Base-by-base conservation (phyloP, 2,329 filamentous ascomycete genomes). In the Xylariaceae sp. region DNA sequence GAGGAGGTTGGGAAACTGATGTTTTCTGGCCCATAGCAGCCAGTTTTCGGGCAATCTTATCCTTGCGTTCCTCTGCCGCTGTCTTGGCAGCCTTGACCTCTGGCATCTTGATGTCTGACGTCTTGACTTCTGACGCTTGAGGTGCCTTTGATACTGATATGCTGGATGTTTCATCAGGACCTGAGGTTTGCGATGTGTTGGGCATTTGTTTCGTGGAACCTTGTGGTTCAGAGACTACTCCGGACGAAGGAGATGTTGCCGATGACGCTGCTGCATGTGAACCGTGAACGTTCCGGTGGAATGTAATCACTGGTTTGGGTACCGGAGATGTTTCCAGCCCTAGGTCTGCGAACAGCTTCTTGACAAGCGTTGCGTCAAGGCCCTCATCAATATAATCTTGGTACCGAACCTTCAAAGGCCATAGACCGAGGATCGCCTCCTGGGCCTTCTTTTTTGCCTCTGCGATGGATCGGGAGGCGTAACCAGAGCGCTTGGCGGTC, bases 371-470 rank as follows among this genome's bases (percentile, higher is more conserved):
- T 22, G 72, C 66, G 45, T 88, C 73, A 26, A 90, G 69, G 1
- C 85, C 83, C 55, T 90, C 83, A 9, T 77, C 68, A 10, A 89
- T 64, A 36, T 90, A 80, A 39, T 85, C 72, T 35, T 81, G 70
- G 50, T 80, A 94, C 14, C 76, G 75, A 37, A 93, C 76, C 31
- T 85, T 82, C 38, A 84, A 55, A 2, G 70, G 66, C 61, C 66
- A 70, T 3, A 89, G 61, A 23, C 74, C 70, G 19, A 85, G 57
- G 24, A 89, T 76, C 4, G 83, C 80, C 16, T 75, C 72, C 49
- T 78, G 73, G 0, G 83, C 83, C 43, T 73, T 66, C 41, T 72
- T 75, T 34, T 64, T 71, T 19, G 63, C 67, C 33, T 70, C 64
- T 4, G 27, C 0, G 56, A 57, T 25, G n/a, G n/a, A n/a, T n/a